phyloP scores from a whole-genome alignment of 2,329 filamentous ascomycete species.

The Scolecobasidium constrictum region DNA sequence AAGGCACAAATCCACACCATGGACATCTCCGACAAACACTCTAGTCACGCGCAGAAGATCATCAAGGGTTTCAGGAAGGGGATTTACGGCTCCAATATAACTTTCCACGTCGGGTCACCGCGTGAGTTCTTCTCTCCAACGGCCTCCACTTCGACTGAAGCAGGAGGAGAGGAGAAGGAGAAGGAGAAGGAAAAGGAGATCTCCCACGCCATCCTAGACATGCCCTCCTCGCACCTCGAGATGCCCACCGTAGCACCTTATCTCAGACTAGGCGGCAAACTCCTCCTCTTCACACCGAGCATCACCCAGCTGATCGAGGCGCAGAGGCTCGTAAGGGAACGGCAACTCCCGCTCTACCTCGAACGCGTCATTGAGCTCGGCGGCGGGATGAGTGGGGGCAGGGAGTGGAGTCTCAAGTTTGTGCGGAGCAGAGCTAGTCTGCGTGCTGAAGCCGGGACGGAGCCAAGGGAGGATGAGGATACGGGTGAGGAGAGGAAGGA shows the following conservation, averaged over 20 bases:
- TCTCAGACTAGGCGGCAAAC: constrained; percentile 51
- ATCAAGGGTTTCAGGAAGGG: constrained; percentile 58
- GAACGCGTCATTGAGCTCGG: constrained; percentile 51
- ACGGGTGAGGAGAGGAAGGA: constrained; percentile 8
- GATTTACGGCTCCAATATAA: constrained; percentile 57
- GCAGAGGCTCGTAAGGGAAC: constrained; percentile 41
- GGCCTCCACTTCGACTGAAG: neutral
- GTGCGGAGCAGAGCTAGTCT: constrained; percentile 28
- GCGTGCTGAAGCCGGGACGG: constrained; percentile 1
- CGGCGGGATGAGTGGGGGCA: constrained; percentile 41
- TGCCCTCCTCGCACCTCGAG: constrained; percentile 51
- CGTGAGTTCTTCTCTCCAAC: constrained; percentile 44
- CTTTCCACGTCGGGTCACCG: constrained; percentile 63
- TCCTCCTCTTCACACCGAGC: constrained; percentile 65
- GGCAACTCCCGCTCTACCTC: constrained; percentile 44
- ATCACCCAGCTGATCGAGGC: constrained; percentile 67
- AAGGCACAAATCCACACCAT: constrained; percentile 62
- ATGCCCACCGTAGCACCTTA: constrained; percentile 42
- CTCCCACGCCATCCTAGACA: constrained; percentile 61
- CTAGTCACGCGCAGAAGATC: constrained; percentile 51
- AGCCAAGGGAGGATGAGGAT: constrained; percentile 4
- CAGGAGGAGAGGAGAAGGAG: neutral
- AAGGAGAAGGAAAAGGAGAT: constrained; percentile 38
- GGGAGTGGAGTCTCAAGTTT: constrained; percentile 53
- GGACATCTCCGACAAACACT: constrained; percentile 53